Percentiles rank a stretch among this genome's conserved stretches.
Evolutionary conservation across 164 flowering plant species (phyloP).

Genomic region (Saururus chinensis): DNA sequence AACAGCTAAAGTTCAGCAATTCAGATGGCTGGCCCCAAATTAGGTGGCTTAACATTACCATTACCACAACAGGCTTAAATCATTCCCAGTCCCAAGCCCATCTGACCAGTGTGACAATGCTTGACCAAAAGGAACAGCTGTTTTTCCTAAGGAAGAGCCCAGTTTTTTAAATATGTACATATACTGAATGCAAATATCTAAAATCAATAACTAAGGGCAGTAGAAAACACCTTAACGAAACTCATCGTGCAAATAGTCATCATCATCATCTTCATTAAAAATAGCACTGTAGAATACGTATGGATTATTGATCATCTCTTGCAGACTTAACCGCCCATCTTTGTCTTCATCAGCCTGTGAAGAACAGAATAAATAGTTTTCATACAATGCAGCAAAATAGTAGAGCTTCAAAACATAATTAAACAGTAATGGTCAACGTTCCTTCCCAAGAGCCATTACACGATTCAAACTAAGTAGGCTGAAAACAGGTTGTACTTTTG

Average conservation of each 20-base stretch:
- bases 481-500: no score
- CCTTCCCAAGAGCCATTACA: no score
- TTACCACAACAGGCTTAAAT: background rate
- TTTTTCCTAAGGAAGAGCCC: background rate
- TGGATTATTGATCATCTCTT: constrained; percentile 89
- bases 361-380: constrained; percentile 1
- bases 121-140: background rate
- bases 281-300: constrained; percentile 85
- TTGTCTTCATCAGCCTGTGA: constrained; percentile 89
- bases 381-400: no score
- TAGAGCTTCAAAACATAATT: background rate
- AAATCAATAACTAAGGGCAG: background rate
- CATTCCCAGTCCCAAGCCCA: background rate
- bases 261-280: constrained; percentile 74
- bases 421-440: no score
- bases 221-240: constrained; percentile 40
- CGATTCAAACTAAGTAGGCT: no score
- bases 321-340: constrained; percentile 69
- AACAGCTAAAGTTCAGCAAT: no score
- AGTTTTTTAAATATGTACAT: no score
- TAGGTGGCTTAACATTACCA: no score
- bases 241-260: constrained; percentile 67
- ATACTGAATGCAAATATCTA: no score
- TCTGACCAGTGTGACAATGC: background rate
- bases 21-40: no score